Base-by-base conservation (phyloP, 495 filamentous ascomycete species). In the Lasiosphaeria hispida region DNA sequence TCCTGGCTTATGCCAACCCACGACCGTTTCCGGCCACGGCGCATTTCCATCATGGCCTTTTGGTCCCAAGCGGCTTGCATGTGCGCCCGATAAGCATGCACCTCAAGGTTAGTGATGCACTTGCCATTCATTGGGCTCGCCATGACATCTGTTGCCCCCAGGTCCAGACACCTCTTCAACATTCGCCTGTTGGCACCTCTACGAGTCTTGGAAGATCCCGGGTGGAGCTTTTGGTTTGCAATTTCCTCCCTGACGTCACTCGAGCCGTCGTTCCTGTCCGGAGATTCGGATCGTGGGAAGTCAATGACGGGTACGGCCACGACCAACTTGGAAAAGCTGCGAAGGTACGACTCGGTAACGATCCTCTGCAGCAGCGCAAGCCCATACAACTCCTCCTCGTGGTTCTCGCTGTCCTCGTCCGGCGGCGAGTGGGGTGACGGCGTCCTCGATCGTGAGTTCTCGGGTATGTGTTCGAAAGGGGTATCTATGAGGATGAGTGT, bases 1-100 rank as follows among this genome's bases (percentile, higher is more conserved):
- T 87, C 82, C 66, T 92, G 86, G 62, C 88, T 81, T n/a, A 93
- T 82, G 30, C 91, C 91, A 40, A 97, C 90, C 92, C 91, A 96
- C 2, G 92, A 96, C 49, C 90, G 84, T 71, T 94, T 95, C 51
- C 92, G 81, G 17, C 82, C 80, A 59, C 85, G 83, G 62, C 83
- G 89, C 50, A 80, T 71, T 18, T 87, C 83, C 11, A 90, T 60
- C 49, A 89, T 81, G 4, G 83, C 79, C 23, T 85, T 82, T 67
- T 89, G 84, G 50, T 90, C 86, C 64, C 80, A 82, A 23, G 81
- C 79, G 17, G 87, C 83, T 55, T 89, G 81, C 66, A 85, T 89
- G 59, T 87, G 87, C 10, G 84, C 84, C 51, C 90, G 84, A 73
- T 93, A 95, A 34, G 88, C 91, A 71, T 93, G 91, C 11, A 92